Percentiles rank a stretch among this genome's conserved stretches.
Conservation (phyloP, 2,329 filamentous ascomycete genomes). For the Paraphoma sp. region DNA sequence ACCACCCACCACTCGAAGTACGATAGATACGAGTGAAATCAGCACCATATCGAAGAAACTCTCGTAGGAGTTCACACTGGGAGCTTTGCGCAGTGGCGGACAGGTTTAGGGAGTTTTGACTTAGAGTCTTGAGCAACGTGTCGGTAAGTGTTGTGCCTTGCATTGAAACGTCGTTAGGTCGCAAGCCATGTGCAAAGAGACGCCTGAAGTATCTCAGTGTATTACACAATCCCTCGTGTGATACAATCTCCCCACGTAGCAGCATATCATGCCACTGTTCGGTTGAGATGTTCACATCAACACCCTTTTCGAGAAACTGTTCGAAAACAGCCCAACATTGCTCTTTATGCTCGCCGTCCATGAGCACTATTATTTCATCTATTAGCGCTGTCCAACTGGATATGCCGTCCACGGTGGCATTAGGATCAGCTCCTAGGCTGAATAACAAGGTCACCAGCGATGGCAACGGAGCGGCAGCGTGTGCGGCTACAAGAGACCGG, state of each 20-base stretch:
- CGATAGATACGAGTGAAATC: background rate
- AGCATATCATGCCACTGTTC: background rate
- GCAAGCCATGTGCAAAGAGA: background rate
- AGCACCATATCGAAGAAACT: background rate
- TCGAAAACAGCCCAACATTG: too few relatives aligned
- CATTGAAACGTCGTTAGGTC: background rate
- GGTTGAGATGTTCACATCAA: too few relatives aligned
- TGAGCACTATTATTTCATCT: too few relatives aligned
- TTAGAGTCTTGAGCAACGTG: background rate
- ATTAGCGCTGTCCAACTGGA: too few relatives aligned
- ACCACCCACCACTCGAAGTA: background rate
- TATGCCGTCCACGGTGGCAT: too few relatives aligned
- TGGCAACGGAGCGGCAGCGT: too few relatives aligned
- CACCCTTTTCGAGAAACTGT: too few relatives aligned
- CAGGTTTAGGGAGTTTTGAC: background rate
- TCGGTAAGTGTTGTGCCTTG: background rate
- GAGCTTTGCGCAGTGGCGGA: background rate
- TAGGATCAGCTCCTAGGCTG: too few relatives aligned
- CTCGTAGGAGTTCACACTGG: background rate
- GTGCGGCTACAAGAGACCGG: too few relatives aligned
- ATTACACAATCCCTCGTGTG: background rate
- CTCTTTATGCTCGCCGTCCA: too few relatives aligned
- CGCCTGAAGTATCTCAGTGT: background rate
- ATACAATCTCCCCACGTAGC: background rate
- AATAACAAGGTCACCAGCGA: too few relatives aligned